Evolutionary conservation across 768 basidiomycete genomes (phyloP).

Genomic region (Lactarius tabidus): DNA sequence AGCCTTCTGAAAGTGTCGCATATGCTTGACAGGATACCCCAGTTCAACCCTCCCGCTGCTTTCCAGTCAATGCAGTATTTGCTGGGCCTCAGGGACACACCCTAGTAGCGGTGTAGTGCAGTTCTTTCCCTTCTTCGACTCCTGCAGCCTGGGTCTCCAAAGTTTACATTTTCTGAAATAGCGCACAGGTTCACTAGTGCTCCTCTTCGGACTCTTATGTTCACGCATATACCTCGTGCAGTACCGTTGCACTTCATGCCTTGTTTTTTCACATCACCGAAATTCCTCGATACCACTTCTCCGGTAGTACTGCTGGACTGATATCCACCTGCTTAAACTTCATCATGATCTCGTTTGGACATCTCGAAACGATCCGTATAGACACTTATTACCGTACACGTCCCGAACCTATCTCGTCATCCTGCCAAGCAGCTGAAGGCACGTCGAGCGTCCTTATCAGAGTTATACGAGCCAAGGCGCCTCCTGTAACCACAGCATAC

Average conservation of each 20-base stretch:
- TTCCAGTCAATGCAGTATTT: constrained; percentile 24
- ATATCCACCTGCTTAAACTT: background rate
- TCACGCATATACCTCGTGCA: background rate
- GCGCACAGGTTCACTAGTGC: background rate
- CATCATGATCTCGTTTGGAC: background rate
- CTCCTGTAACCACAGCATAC: too few species aligned
- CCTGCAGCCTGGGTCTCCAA: background rate
- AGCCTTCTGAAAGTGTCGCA: background rate
- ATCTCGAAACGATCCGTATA: background rate
- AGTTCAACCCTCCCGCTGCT: constrained; percentile 22
- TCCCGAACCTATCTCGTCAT: background rate
- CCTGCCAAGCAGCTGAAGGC: background rate
- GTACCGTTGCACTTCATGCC: background rate
- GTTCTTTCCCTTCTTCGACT: background rate
- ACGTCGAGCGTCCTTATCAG: background rate
- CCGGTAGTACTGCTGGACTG: background rate
- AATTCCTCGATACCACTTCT: background rate
- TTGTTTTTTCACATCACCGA: background rate
- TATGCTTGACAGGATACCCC: constrained; percentile 16
- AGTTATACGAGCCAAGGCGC: background rate
- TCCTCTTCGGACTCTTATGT: background rate
- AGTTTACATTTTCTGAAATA: background rate
- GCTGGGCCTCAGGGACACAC: constrained; percentile 8
- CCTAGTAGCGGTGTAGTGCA: background rate
- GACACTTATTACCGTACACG: background rate